Evolutionary conservation across 805 yeast species (phyloP).

Genomic region (Candida oleophila): DNA sequence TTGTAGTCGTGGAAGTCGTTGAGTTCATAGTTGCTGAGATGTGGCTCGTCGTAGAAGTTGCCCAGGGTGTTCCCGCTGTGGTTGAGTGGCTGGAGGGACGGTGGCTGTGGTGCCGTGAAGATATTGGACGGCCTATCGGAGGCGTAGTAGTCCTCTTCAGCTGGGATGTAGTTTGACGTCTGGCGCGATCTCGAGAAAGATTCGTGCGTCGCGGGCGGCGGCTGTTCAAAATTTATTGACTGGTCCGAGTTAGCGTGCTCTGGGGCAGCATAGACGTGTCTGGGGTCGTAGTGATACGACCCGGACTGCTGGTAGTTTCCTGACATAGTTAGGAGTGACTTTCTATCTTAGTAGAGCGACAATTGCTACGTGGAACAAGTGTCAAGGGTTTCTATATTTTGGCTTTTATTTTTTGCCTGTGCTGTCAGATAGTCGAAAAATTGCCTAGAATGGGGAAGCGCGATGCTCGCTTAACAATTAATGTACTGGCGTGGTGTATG

Average conservation of each 20-base stretch:
- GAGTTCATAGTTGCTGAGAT: constrained; percentile 16
- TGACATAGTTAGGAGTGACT: not conserved
- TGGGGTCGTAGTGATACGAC: constrained; percentile 1
- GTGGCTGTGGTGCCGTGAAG: constrained; percentile 22
- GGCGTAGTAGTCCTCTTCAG: constrained; percentile 14
- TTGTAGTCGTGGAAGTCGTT: constrained; percentile 22
- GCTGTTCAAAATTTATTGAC: constrained; percentile 23
- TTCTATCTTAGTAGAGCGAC: too few species aligned
- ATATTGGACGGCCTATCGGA: constrained; percentile 24
- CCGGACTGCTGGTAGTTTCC: not conserved
- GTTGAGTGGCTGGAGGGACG: constrained; percentile 6
- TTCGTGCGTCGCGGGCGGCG: constrained; percentile 21
- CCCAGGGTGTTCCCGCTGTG: constrained; percentile 19
- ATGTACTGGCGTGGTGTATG: not conserved
- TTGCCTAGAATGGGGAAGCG: not conserved
- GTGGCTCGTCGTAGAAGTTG: constrained; percentile 6
- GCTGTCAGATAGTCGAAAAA: not conserved
- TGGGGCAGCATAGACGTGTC: not conserved
- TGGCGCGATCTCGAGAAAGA: constrained; percentile 12
- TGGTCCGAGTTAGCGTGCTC: not conserved
- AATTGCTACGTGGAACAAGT: not conserved
- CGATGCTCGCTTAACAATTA: not conserved
- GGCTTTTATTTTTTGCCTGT: not conserved
- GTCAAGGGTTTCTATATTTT: not conserved
- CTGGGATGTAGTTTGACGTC: constrained; percentile 22